phyloP scores from a whole-genome alignment of 352 stramenopile species.

The Phytophthora sansomeana region DNA sequence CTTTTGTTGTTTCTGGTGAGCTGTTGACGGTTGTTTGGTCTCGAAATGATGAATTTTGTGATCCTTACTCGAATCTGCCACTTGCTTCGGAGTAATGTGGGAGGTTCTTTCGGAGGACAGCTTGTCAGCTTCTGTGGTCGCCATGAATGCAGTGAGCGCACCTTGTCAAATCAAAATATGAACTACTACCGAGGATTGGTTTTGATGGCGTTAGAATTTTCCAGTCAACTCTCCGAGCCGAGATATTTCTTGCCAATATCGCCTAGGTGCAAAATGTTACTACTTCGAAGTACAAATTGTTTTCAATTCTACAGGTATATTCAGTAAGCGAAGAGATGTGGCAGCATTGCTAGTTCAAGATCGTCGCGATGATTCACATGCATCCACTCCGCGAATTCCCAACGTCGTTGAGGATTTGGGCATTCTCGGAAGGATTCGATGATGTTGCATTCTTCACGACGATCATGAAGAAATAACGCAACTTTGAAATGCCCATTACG shows the following conservation, averaged over 20 bases:
- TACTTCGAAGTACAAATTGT: too few species aligned
- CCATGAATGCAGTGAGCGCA: too few species aligned
- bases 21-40: not conserved
- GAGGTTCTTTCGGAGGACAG: too few species aligned
- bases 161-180: too few species aligned
- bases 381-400: slow-evolving; percentile 5
- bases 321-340: not conserved
- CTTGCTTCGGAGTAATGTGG: not conserved
- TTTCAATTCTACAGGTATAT: too few species aligned
- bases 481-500: not conserved
- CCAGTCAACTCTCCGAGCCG: too few species aligned
- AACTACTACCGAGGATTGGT: too few species aligned
- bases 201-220: too few species aligned
- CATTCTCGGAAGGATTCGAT: not conserved
- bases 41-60: too few species aligned
- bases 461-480: not conserved
- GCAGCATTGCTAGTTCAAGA: not conserved
- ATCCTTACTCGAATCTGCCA: not conserved
- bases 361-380: not conserved
- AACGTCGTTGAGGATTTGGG: not conserved
- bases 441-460: slow-evolving; percentile 1
- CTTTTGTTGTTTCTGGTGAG: not conserved
- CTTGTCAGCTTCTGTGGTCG: too few species aligned
- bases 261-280: too few species aligned
- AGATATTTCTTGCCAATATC: too few species aligned